These are phyloP conservation scores for Capsicum rhomboideum DNA, from an alignment of 257 asterid species.

Conservation along the genomic window DNA sequence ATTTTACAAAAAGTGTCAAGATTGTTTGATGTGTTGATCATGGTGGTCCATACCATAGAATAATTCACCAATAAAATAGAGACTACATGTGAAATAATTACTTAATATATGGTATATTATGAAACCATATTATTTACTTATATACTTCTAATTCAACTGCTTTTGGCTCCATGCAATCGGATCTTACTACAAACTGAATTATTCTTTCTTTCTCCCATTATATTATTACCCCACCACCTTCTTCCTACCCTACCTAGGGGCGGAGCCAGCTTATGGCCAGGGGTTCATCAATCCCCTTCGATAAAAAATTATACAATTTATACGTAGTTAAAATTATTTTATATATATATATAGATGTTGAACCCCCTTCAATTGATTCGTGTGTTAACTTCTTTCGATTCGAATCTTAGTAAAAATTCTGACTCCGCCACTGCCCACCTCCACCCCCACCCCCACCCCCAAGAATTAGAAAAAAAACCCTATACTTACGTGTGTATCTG, in stretches of 20 bases:
- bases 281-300: no score
- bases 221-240: background rate
- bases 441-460: background rate
- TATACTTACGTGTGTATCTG: background rate
- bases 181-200: slow-evolving; percentile 46
- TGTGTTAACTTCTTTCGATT: no score
- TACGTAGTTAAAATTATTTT: no score
- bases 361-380: no score
- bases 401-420: no score
- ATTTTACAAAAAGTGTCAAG: background rate
- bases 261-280: no score
- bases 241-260: background rate
- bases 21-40: background rate
- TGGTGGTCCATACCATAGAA: slow-evolving; percentile 14
- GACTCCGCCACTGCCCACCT: background rate
- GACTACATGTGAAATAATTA: slow-evolving; percentile 9
- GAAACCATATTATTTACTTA: background rate
- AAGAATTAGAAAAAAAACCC: background rate
- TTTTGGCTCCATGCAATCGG: slow-evolving; percentile 71
- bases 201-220: slow-evolving; percentile 32
- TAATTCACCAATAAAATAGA: slow-evolving; percentile 4
- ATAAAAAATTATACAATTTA: no score
- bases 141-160: slow-evolving; percentile 24
- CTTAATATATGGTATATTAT: slow-evolving; percentile 17
- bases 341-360: no score